Conservation (phyloP, 441 rosid genomes). For the Brassica hybrid region DNA sequence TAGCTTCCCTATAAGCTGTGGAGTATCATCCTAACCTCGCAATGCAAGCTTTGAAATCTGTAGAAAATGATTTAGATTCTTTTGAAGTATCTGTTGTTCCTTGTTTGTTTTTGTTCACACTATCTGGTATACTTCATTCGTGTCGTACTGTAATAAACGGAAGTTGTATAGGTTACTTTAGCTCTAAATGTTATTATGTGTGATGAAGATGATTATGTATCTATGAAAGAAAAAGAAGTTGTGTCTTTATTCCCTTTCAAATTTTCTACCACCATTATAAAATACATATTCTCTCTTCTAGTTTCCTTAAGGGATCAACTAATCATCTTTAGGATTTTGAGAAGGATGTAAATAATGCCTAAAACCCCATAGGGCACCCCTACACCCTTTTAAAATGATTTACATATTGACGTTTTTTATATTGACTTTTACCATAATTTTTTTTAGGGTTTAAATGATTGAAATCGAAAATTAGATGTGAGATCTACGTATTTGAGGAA, state of each 20-base stretch:
- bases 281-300: not conserved
- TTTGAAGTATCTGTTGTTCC: conserved; percentile 28
- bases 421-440: too few relatives aligned
- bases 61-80: conserved; percentile 35
- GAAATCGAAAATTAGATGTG: too few relatives aligned
- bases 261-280: not conserved
- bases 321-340: not conserved
- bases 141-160: conserved; percentile 24
- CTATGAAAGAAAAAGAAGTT: conserved; percentile 10
- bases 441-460: too few relatives aligned
- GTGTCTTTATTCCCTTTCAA: conserved; percentile 8
- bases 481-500: too few relatives aligned
- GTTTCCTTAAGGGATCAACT: not conserved
- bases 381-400: too few relatives aligned
- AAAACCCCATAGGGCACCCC: too few relatives aligned
- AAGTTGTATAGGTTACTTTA: conserved; percentile 40
- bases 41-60: conserved; percentile 32
- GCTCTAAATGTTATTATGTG: conserved; percentile 29
- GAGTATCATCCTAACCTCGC: conserved; percentile 23
- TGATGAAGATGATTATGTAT: conserved; percentile 35
- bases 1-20: conserved; percentile 36
- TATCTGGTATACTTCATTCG: conserved; percentile 16
- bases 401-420: too few relatives aligned
- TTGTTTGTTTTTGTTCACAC: conserved; percentile 21
- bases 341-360: too few relatives aligned